Conservation (phyloP, 2,329 filamentous ascomycete species). For the Monosporascus sp. region DNA sequence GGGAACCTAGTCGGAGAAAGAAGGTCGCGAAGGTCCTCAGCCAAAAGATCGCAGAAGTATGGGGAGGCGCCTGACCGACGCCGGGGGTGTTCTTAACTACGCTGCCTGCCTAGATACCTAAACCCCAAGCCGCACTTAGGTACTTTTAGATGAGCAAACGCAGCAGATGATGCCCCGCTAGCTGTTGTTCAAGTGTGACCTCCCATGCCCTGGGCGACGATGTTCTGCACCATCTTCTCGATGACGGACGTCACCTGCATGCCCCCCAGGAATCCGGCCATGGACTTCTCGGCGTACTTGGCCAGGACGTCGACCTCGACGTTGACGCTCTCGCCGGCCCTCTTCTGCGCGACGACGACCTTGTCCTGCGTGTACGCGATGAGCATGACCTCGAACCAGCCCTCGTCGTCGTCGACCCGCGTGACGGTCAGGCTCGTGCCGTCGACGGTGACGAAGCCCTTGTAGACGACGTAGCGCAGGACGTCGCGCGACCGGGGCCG, state of each 20-base stretch:
- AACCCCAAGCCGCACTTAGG: not conserved
- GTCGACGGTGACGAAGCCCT: constrained; percentile 92
- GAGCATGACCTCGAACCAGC: constrained; percentile 95
- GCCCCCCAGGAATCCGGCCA: constrained; percentile 68
- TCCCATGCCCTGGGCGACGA: constrained; percentile 65
- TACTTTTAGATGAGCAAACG: too few species aligned
- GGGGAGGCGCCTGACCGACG: constrained; percentile 46
- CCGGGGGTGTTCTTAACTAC: not conserved
- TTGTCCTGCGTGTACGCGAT: constrained; percentile 95
- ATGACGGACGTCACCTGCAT: constrained; percentile 51
- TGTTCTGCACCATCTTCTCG: constrained; percentile 66
- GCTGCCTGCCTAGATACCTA: not conserved
- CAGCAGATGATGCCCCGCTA: too few species aligned
- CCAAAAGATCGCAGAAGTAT: constrained; percentile 66
- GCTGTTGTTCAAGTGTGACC: constrained; percentile 9
- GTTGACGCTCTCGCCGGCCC: constrained; percentile 76
- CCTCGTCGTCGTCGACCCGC: constrained; percentile 69
- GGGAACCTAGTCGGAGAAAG: constrained; percentile 56
- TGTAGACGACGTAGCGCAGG: constrained; percentile 86
- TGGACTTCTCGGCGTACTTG: constrained; percentile 86
- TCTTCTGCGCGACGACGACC: constrained; percentile 76
- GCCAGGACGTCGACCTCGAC: constrained; percentile 87
- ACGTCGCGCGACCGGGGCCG: constrained; percentile 63
- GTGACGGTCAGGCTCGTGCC: constrained; percentile 93
- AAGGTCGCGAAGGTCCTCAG: constrained; percentile 63